Evolutionary conservation across 768 basidiomycete genomes (phyloP).

Genomic region (Albatrellus ellisii): DNA sequence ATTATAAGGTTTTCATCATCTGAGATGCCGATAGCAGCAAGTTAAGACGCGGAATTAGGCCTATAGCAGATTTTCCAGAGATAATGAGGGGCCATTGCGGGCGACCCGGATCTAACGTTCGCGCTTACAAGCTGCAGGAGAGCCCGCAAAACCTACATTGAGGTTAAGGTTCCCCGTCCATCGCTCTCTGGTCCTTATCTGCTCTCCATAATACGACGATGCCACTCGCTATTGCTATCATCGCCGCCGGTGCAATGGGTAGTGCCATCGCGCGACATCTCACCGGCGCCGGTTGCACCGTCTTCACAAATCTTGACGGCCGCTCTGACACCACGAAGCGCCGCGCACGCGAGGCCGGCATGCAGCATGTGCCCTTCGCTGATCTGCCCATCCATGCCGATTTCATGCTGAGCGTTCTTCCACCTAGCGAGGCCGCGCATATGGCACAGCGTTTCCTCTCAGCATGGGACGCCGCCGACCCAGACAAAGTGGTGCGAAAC

Average conservation of each 20-base stretch:
- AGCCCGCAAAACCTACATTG: slow-evolving; percentile 1
- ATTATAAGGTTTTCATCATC: too few relatives aligned
- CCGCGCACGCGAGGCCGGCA: slow-evolving; percentile 37
- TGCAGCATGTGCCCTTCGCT: slow-evolving; percentile 26
- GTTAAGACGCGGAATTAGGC: too few relatives aligned
- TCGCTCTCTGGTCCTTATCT: background rate
- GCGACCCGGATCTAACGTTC: too few relatives aligned
- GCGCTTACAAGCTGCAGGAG: too few relatives aligned
- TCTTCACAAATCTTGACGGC: slow-evolving; percentile 40
- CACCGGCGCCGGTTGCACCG: slow-evolving; percentile 32
- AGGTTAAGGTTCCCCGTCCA: background rate
- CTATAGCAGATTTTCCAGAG: too few relatives aligned
- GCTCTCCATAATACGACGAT: background rate
- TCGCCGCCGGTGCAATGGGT: slow-evolving; percentile 50
- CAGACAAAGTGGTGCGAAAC: too few relatives aligned
- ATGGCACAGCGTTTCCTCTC: slow-evolving; percentile 29
- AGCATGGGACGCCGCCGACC: slow-evolving; percentile 14
- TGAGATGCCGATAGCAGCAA: too few relatives aligned
- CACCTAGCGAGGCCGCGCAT: slow-evolving; percentile 35
- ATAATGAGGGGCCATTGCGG: too few relatives aligned
- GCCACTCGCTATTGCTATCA: slow-evolving; percentile 26
- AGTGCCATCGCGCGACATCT: slow-evolving; percentile 38
- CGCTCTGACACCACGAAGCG: slow-evolving; percentile 37
- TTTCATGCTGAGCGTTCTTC: slow-evolving; percentile 45
- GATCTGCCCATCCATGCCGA: slow-evolving; percentile 26